Base-by-base conservation (phyloP, 768 basidiomycete genomes). In the Leccinum subgranulosum region DNA sequence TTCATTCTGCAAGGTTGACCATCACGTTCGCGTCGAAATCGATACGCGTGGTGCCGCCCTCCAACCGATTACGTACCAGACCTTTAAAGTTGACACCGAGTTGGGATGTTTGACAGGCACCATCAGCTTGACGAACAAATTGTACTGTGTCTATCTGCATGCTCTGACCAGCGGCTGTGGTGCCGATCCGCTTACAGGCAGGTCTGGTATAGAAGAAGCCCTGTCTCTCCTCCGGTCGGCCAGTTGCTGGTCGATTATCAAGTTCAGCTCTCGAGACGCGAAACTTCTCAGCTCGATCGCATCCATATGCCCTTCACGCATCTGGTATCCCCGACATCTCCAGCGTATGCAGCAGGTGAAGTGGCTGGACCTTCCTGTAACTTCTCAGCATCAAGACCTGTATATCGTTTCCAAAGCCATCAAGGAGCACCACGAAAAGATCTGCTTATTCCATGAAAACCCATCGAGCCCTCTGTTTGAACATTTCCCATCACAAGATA, bases 141-240 rank as follows among this genome's bases (percentile, higher is more conserved):
- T 80, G 11, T 79, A 71, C 54, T 68, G 65, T 49, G 69, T 74
- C 2, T 77, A 79, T 54, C 65, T 83, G 6, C 81, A 83, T 43
- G 76, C 78, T 9, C 53, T 78, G 15, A 81, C 75, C 2, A 74
- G 75, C 12, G 53, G 75, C 25, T 71, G 70, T 33, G 65, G 77
- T 9, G 64, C 68, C 2, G 81, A 82, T 60, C 79, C 79, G 0
- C 68, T 82, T 25, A 78, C 76, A 0, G 59, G 62, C 15, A 74
- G 74, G n/a, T 77, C 75, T 0, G 82, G 81, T 12, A 74, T 73
- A 3, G 73, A 78, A 34, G 73, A 81, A 48, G 80, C 80, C 0
- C 61, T 81, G 6, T 59, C 67, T 19, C 63, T 75, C 36, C 64
- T 83, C 47, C 59, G 55, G 5, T 78, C 77, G 0, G 74, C 77